Percentiles rank a stretch among this genome's conserved stretches.
These are phyloP conservation scores for Trametes hirsuta DNA, from an alignment of 1,284 basidiomycete genomes.

Conservation along the genomic window DNA sequence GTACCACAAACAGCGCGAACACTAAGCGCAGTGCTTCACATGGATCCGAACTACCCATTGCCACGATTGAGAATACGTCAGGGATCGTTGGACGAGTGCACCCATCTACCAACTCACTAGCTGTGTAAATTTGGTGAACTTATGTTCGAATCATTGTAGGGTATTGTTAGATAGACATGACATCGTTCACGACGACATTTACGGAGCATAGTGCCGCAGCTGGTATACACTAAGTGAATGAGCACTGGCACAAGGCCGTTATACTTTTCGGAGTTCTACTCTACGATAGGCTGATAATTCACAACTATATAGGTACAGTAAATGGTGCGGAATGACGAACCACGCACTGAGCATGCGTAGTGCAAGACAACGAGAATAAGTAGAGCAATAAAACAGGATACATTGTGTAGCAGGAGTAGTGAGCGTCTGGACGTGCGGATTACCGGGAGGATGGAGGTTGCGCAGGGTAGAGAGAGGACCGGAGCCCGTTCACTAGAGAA, in stretches of 20 bases:
- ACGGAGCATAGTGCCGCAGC: too few relatives aligned
- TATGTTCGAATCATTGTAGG: too few relatives aligned
- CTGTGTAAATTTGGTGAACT: too few relatives aligned
- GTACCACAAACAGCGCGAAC: too few relatives aligned
- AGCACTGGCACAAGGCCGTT: not conserved
- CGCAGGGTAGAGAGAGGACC: not conserved
- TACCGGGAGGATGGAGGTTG: not conserved
- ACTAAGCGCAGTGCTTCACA: too few relatives aligned
- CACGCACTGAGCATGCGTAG: not conserved
- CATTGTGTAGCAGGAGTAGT: not conserved
- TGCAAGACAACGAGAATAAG: conserved; percentile 5
- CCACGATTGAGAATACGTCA: too few relatives aligned
- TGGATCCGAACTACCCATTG: too few relatives aligned
- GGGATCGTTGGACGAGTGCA: too few relatives aligned
- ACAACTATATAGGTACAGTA: conserved; percentile 2
- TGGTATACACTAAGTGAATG: too few relatives aligned
- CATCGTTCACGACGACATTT: too few relatives aligned
- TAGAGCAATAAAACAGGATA: conserved; percentile 19
- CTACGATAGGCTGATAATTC: not conserved
- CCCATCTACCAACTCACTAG: too few relatives aligned
- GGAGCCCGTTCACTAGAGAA: conserved; percentile 14
- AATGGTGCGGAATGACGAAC: not conserved
- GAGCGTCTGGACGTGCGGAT: not conserved
- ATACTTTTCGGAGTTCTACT: conserved; percentile 6
- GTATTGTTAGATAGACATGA: too few relatives aligned